Evolutionary conservation across 1,139 yeast species (phyloP).

Genomic region (Geotrichum histeridarum): DNA sequence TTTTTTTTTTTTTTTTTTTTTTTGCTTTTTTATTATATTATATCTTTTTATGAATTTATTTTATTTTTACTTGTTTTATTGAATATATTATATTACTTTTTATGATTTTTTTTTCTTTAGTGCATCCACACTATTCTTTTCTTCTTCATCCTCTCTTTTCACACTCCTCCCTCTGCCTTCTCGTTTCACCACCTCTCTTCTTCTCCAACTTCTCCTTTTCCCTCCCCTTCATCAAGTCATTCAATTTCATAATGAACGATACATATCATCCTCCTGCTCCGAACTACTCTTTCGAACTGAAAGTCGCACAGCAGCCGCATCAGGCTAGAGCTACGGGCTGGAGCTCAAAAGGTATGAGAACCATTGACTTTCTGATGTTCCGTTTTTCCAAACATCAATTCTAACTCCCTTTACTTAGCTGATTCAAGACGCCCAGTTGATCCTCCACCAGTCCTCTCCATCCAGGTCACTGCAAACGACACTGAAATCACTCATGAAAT

Average conservation of each 20-base stretch:
- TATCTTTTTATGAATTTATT: not conserved
- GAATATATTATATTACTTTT: no score
- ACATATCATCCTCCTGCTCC: not conserved
- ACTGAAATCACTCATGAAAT: slow-evolving; percentile 27
- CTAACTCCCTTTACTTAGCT: slow-evolving; percentile 21
- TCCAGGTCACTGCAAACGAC: slow-evolving; percentile 23
- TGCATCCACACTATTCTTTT: not conserved
- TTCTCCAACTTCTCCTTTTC: slow-evolving; percentile 1
- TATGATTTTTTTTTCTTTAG: not conserved
- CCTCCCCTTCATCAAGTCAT: not conserved
- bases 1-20: not conserved
- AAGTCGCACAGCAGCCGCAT: slow-evolving; percentile 33
- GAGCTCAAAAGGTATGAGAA: slow-evolving; percentile 30
- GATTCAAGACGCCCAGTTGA: slow-evolving; percentile 37
- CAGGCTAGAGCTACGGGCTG: slow-evolving; percentile 37
- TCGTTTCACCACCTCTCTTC: slow-evolving; percentile 5
- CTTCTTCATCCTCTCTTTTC: not conserved
- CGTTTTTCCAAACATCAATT: not conserved
- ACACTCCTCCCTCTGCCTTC: not conserved
- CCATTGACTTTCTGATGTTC: not conserved
- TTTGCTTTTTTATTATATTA: not conserved
- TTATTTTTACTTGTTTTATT: not conserved
- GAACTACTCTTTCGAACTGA: slow-evolving; percentile 10
- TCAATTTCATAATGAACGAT: not conserved
- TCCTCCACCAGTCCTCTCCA: slow-evolving; percentile 34